Evolutionary conservation across 2,329 filamentous ascomycete genomes (phyloP).

Genomic region (Diaporthe nobilis): DNA sequence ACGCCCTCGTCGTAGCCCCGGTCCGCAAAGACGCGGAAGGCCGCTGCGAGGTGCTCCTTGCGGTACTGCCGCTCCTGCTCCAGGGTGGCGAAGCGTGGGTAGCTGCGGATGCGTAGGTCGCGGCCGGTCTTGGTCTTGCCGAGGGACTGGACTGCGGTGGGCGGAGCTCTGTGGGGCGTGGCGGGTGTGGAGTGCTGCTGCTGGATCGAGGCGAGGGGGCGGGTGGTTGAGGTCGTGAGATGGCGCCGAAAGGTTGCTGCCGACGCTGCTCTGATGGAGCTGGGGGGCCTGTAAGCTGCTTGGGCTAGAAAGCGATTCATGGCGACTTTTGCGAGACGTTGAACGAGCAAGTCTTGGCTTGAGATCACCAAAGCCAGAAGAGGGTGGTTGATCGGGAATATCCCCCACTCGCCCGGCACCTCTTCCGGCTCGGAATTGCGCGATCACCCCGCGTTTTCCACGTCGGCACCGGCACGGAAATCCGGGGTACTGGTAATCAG

Average conservation of each 20-base stretch:
- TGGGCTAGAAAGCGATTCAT: conserved; percentile 29
- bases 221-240: conserved; percentile 21
- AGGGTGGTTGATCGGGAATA: too few relatives aligned
- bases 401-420: not conserved
- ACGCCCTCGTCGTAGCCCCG: conserved; percentile 74
- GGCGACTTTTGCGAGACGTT: not conserved
- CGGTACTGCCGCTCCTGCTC: conserved; percentile 69
- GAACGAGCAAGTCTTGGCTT: not conserved
- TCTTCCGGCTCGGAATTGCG: conserved; percentile 16
- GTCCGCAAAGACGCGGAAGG: conserved; percentile 73
- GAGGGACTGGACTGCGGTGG: conserved; percentile 40
- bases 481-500: conserved; percentile 26
- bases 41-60: conserved; percentile 68
- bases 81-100: conserved; percentile 66
- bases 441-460: conserved; percentile 30
- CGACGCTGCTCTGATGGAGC: not conserved
- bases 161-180: conserved; percentile 31
- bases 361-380: not conserved
- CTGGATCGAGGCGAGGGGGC: conserved; percentile 32
- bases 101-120: conserved; percentile 55
- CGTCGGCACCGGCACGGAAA: conserved; percentile 9
- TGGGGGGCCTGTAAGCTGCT: not conserved
- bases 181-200: not conserved
- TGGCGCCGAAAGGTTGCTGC: not conserved
- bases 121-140: conserved; percentile 38